Percentiles rank a stretch among this genome's conserved stretches.
These are phyloP conservation scores for Pyrrhoderma noxium DNA, from an alignment of 1,284 basidiomycete species.

Conservation along the genomic window DNA sequence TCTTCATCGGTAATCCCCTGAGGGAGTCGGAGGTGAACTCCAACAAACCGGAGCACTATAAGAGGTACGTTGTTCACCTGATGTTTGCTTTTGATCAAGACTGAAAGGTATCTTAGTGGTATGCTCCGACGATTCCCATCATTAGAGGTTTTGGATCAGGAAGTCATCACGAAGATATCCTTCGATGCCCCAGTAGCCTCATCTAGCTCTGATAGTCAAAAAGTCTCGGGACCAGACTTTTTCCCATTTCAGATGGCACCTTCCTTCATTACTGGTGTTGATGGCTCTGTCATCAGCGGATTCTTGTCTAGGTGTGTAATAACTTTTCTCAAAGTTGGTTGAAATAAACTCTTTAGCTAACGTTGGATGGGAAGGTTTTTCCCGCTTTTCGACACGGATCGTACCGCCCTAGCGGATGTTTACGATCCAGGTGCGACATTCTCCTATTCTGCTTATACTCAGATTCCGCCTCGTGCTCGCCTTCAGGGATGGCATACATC, in stretches of 20 bases:
- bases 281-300: constrained; percentile 56
- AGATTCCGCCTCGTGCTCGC: constrained; percentile 66
- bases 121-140: constrained; percentile 63
- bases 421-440: constrained; percentile 86
- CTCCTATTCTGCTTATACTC: constrained; percentile 79
- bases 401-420: constrained; percentile 59
- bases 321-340: constrained; percentile 6
- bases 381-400: constrained; percentile 73
- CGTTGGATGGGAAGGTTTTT: constrained; percentile 57
- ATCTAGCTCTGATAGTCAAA: constrained; percentile 30
- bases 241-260: constrained; percentile 71
- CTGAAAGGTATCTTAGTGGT: constrained; percentile 42
- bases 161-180: constrained; percentile 63
- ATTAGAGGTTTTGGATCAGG: constrained; percentile 68
- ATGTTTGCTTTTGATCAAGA: constrained; percentile 11
- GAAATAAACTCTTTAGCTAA: constrained; percentile 17
- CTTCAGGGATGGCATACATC: constrained; percentile 57
- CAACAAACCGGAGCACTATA: constrained; percentile 50
- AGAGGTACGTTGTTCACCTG: constrained; percentile 42
- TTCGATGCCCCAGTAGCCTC: constrained; percentile 55
- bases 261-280: constrained; percentile 72
- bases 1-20: constrained; percentile 76
- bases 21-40: constrained; percentile 54
- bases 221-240: constrained; percentile 42
- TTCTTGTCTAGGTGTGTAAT: constrained; percentile 68